Conservation (phyloP, 2,329 filamentous ascomycete genomes). For the Pseudogymnoascus sp. region DNA sequence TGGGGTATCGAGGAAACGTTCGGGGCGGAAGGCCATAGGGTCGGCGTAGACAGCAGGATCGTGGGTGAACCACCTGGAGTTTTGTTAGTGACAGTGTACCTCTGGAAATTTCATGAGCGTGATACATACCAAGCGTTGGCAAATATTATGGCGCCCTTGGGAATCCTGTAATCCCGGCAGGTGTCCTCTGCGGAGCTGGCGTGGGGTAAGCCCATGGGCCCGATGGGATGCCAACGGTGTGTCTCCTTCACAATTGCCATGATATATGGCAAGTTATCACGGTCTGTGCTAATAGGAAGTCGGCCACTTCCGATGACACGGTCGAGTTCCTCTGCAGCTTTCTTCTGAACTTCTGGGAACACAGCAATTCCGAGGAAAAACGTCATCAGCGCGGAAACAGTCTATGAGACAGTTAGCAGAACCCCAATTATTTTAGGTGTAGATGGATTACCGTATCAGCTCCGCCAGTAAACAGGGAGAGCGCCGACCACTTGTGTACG, state of each 20-base stretch:
- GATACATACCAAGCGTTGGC: conserved; percentile 17
- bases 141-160: conserved; percentile 41
- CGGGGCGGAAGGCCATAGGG: conserved; percentile 38
- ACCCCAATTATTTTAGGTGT: conserved; percentile 32
- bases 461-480: conserved; percentile 38
- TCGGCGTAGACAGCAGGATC: conserved; percentile 35
- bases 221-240: conserved; percentile 39
- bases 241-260: conserved; percentile 41
- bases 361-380: conserved; percentile 38
- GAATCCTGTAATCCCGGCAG: conserved; percentile 49
- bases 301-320: conserved; percentile 39
- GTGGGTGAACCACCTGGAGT: conserved; percentile 17
- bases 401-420: conserved; percentile 34
- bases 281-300: conserved; percentile 41
- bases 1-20: conserved; percentile 23
- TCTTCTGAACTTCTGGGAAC: conserved; percentile 40
- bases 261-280: conserved; percentile 37
- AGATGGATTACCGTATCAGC: conserved; percentile 34
- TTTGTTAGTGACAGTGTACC: not conserved
- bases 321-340: conserved; percentile 43
- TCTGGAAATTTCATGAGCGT: not conserved
- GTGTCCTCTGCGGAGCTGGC: conserved; percentile 46
- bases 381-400: conserved; percentile 31
- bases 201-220: conserved; percentile 47
- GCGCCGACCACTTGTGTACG: conserved; percentile 38